Conservation (phyloP, 106 monocot species). For the Allium sativum region DNA sequence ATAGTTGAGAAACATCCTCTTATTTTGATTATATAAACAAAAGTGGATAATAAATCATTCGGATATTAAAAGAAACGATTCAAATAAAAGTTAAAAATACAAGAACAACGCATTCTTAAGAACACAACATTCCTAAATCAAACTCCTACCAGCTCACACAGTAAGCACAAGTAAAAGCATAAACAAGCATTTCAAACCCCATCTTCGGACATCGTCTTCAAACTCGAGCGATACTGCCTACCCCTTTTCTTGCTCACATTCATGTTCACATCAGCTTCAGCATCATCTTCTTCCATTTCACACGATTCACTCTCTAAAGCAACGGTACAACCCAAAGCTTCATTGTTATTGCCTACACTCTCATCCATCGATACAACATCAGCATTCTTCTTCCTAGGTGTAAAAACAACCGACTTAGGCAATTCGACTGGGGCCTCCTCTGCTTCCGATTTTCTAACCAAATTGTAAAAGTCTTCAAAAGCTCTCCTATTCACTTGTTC, state of each 20-base stretch:
- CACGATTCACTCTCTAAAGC: conserved; percentile 25
- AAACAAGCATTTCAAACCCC: background rate
- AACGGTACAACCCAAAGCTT: conserved; percentile 1
- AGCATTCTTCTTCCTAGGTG: conserved; percentile 44
- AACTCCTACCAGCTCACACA: too few relatives aligned
- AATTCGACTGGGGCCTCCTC: conserved; percentile 31
- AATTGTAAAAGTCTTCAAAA: conserved; percentile 55
- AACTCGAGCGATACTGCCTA: conserved; percentile 37
- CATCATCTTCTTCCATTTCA: conserved; percentile 64
- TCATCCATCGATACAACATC: conserved; percentile 36
- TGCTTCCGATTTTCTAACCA: conserved; percentile 31
- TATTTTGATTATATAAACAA: too few relatives aligned
- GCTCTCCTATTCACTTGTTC: conserved; percentile 52
- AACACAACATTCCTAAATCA: too few relatives aligned
- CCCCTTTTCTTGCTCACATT: conserved; percentile 9
- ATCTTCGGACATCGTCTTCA: background rate
- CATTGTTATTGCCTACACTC: conserved; percentile 3
- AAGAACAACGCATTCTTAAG: too few relatives aligned
- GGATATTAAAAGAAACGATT: too few relatives aligned
- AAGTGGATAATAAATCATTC: too few relatives aligned
- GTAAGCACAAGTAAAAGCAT: too few relatives aligned
- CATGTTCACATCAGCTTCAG: background rate
- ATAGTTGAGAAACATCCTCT: too few relatives aligned
- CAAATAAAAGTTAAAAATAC: too few relatives aligned
- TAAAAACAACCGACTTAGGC: conserved; percentile 61